Evolutionary conservation across 805 yeast genomes (phyloP).

Genomic region (Candida ulmi): DNA sequence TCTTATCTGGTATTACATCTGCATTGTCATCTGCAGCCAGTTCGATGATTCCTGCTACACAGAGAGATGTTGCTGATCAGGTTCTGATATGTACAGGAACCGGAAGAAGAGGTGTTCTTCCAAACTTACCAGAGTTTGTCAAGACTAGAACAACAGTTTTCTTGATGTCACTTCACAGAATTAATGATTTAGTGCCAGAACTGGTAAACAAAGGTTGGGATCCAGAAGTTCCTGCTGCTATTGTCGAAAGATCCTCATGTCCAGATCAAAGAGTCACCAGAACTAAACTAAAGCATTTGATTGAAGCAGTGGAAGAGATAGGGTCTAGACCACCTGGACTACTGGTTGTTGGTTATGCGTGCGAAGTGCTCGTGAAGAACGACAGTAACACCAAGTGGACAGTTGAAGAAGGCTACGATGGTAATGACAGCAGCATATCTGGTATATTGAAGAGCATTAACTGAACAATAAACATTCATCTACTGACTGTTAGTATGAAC

Average conservation of each 20-base stretch:
- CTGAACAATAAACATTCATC: background rate
- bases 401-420: constrained; percentile 32
- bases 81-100: constrained; percentile 92
- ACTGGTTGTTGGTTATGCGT: constrained; percentile 74
- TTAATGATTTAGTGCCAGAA: constrained; percentile 42
- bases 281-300: constrained; percentile 61
- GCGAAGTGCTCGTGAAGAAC: constrained; percentile 39
- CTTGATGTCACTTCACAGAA: constrained; percentile 83
- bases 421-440: constrained; percentile 4
- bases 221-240: constrained; percentile 66
- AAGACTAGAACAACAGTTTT: constrained; percentile 76
- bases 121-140: constrained; percentile 70
- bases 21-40: constrained; percentile 84
- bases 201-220: constrained; percentile 62
- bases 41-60: constrained; percentile 85
- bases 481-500: background rate
- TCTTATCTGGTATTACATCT: constrained; percentile 84
- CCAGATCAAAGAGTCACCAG: constrained; percentile 86
- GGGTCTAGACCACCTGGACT: constrained; percentile 95
- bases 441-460: constrained; percentile 1
- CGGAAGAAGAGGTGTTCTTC: constrained; percentile 80
- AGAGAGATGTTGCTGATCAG: constrained; percentile 88
- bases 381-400: constrained; percentile 19
- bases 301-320: constrained; percentile 64
- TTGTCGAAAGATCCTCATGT: constrained; percentile 88